Base-by-base conservation (phyloP, 2,329 filamentous ascomycete genomes). In the Phialocephala subalpina region DNA sequence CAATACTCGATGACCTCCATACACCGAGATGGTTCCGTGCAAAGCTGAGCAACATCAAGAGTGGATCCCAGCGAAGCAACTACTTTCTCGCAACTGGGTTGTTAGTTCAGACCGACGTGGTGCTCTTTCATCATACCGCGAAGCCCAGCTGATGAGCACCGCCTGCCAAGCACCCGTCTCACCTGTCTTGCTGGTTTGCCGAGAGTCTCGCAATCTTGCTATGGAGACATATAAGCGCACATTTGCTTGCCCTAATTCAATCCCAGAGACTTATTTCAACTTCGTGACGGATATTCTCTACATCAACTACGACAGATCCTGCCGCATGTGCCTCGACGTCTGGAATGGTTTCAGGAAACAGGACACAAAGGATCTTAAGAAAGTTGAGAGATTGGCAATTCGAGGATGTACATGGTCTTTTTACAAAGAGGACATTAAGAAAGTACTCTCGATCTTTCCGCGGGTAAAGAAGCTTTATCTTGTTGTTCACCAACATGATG, bases 221-320 rank as follows among this genome's bases (percentile, higher is more conserved):
- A 45, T 29, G 36, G 38, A 53, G 49, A 45, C 25, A n/a, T 64
- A 42, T 18, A 42, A 35, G 25, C 42, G 16, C 27, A 33, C 55
- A 36, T 64, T 64, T 45, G 62, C 57, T 16, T 55, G 45, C 40
- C 22, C 45, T 5, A 29, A 33, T 16, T 53, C 45, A 6, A 52
- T 53, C 22, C 62, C 40, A 29, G 56, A 60, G 42, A 58, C 61
- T 3, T 61, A 40, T 8, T 61, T 61, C n/a, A 42, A 61, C 22
- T 53, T 61, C 20, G 11, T 4, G 7, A 11, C 25, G 16, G 59
- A 61, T 38, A 53, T 16, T n/a, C 42, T 61, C 1, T 61, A 53
- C 25, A 20, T 61, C 29, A 9, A 33, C 9, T 33, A 33, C 29
- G 29, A 9, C 4, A 42, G 12, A 16, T 42, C 3, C 38, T 4